phyloP scores from a whole-genome alignment of 2,329 filamentous ascomycete species.

The Aspergillaceae sp. region DNA sequence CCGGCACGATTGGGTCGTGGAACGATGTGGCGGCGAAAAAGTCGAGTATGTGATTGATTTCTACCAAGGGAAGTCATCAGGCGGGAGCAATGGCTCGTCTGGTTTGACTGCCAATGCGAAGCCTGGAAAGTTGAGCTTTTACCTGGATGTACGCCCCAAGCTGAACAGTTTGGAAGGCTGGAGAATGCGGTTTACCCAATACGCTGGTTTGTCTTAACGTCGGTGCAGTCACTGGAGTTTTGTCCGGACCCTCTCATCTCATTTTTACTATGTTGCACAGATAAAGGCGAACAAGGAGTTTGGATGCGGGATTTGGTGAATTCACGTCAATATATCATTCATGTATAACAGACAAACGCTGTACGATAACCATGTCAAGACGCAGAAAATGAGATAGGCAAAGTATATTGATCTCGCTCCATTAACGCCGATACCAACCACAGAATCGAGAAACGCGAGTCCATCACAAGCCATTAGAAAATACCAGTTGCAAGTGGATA shows the following conservation, averaged over 20 bases:
- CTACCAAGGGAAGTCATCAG: constrained; percentile 61
- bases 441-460: constrained; percentile 4
- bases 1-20: constrained; percentile 93
- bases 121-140: constrained; percentile 49
- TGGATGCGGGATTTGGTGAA: constrained; percentile 11
- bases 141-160: constrained; percentile 57
- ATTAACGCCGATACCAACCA: constrained; percentile 9
- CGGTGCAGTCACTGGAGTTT: neutral
- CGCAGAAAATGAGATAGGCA: constrained; percentile 8
- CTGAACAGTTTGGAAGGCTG: constrained; percentile 55
- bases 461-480: constrained; percentile 4
- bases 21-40: constrained; percentile 65
- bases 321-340: constrained; percentile 21
- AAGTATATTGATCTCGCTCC: constrained; percentile 15
- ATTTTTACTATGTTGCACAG: constrained; percentile 8
- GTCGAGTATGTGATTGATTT: constrained; percentile 98
- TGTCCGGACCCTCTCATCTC: neutral
- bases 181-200: constrained; percentile 46
- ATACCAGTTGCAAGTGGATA: constrained; percentile 25
- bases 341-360: constrained; percentile 25
- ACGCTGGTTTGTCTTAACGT: constrained; percentile 32
- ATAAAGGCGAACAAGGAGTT: constrained; percentile 20
- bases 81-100: constrained; percentile 15
- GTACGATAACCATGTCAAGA: constrained; percentile 24
- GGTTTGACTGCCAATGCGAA: constrained; percentile 24